These are phyloP conservation scores for Mycena crocata DNA, from an alignment of 768 basidiomycete genomes.

Conservation along the genomic window DNA sequence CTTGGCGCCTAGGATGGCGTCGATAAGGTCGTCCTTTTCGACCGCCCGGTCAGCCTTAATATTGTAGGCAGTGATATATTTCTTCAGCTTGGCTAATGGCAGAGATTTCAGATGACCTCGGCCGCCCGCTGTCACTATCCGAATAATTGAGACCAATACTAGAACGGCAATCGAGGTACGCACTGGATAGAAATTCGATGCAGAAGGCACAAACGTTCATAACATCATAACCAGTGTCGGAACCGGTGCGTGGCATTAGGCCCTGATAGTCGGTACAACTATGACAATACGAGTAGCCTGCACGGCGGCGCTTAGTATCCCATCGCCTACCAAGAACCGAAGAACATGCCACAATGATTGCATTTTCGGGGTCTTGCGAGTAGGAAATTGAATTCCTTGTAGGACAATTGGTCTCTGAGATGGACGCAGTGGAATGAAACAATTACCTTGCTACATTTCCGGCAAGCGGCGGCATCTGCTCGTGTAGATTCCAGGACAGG, in stretches of 20 bases:
- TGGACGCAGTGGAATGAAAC: neutral
- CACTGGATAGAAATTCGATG: slow-evolving; percentile 76
- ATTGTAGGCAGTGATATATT: slow-evolving; percentile 77
- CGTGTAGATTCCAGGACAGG: slow-evolving; percentile 26
- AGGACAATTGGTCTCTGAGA: neutral
- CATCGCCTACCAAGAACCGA: neutral
- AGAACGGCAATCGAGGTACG: slow-evolving; percentile 36
- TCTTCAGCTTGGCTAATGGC: slow-evolving; percentile 72
- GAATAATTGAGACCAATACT: slow-evolving; percentile 13
- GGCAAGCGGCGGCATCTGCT: slow-evolving; percentile 18
- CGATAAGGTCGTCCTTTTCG: slow-evolving; percentile 85
- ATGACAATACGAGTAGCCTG: slow-evolving; percentile 80
- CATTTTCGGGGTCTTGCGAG: slow-evolving; percentile 22
- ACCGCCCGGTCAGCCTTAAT: slow-evolving; percentile 71
- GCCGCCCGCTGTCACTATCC: slow-evolving; percentile 76
- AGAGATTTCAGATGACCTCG: slow-evolving; percentile 65
- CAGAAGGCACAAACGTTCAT: slow-evolving; percentile 80
- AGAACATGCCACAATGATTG: slow-evolving; percentile 30
- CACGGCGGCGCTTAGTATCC: neutral
- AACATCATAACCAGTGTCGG: slow-evolving; percentile 69
- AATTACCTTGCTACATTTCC: slow-evolving; percentile 33
- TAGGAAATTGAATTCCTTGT: slow-evolving; percentile 33
- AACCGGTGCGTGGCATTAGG: slow-evolving; percentile 73
- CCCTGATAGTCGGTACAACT: slow-evolving; percentile 83
- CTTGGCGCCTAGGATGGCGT: slow-evolving; percentile 64